A percentile compares a stretch with the other conserved stretches of the same genome.
These are phyloP conservation scores for Tricholoma matsutake DNA, from an alignment of 768 basidiomycete genomes.

Conservation along the genomic window DNA sequence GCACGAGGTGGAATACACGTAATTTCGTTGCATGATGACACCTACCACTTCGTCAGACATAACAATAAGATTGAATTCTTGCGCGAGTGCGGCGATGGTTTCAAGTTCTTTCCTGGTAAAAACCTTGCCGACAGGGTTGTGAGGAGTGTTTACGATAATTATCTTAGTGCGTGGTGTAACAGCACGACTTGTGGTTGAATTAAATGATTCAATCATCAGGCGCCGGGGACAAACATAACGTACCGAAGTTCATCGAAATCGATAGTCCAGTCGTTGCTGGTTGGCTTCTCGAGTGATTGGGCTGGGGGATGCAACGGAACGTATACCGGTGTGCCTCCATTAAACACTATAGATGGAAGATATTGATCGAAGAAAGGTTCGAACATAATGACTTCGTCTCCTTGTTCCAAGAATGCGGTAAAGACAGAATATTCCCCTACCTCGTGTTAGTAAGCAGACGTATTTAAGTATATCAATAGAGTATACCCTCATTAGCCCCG, in stretches of 20 bases:
- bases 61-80: constrained; percentile 89
- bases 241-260: constrained; percentile 87
- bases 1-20: background rate
- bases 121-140: constrained; percentile 98
- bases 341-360: constrained; percentile 89
- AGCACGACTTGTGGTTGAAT: constrained; percentile 50
- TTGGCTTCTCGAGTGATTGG: constrained; percentile 40
- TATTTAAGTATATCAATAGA: background rate
- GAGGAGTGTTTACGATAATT: constrained; percentile 94
- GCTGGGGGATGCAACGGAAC: constrained; percentile 92
- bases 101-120: constrained; percentile 83
- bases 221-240: constrained; percentile 10
- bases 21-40: constrained; percentile 9
- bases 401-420: constrained; percentile 85
- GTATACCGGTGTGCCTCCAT: constrained; percentile 89
- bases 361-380: constrained; percentile 99
- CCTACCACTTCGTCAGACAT: constrained; percentile 96
- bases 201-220: background rate
- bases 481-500: constrained; percentile 91
- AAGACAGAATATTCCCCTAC: constrained; percentile 92
- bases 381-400: constrained; percentile 98
- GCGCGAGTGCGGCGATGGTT: constrained; percentile 80
- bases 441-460: background rate
- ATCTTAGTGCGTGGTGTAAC: constrained; percentile 90
- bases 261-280: constrained; percentile 82